Base-by-base conservation (phyloP, 2,329 filamentous ascomycete species). In the Allantophomopsis cytisporea region DNA sequence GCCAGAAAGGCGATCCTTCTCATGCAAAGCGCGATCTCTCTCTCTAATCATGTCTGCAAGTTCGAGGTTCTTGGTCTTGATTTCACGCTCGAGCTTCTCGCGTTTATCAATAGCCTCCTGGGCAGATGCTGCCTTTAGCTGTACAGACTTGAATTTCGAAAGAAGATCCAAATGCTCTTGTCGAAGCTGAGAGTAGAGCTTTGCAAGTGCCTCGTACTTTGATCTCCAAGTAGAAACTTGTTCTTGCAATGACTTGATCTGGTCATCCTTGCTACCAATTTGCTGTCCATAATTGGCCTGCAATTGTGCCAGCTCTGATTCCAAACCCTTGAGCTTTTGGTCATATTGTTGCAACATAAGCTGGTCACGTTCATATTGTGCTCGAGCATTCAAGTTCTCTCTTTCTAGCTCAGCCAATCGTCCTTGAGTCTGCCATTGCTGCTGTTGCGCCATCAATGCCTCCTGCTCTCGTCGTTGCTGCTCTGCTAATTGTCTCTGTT, bases 41-140 rank as follows among this genome's bases (percentile, higher is more conserved):
- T 98, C 91, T 34, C 91, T 77, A 47, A 98, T 98, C 91, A 98
- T 96, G 58, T 96, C 87, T 23, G 91, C 91, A 45, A 98, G 65
- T 60, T 98, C 91, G n/a, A 98, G 68, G 56, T 98, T 98, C 74
- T 98, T 98, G 21, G 89, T 95, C 73, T 98, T 98, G 58, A 98
- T 83, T 63, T 98, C 91, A 28, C 89, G 82, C 64, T 96, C 87
- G 39, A 98, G 71, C 66, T 93, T 94, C 65, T 98, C 91, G 7
- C 89, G 80, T 50, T 76, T 80, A 41, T 96, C 91, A 46, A 96
- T 94, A 2, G 91, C 91, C 63, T 98, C 91, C 57, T 96, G 89
- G 0, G 91, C 91, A 5, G 88, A 96, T 13, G 89, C 87, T 2
- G 91, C 91, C 69, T 96, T 98, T 46, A 96, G 71, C 59, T 96